Base-by-base conservation (phyloP, 805 yeast species). In the Hanseniaspora osmophila region DNA sequence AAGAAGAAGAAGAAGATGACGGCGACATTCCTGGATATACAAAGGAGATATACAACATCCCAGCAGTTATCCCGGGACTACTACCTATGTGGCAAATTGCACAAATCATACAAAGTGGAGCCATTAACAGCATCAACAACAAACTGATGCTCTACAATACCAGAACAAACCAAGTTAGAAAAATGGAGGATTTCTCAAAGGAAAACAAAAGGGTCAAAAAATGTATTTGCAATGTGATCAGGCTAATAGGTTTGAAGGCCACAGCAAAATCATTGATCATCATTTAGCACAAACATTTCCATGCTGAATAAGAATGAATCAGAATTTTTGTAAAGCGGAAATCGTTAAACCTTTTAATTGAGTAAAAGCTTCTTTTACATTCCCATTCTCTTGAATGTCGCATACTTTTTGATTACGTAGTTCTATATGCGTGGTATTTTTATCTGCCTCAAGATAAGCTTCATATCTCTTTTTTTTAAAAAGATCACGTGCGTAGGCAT, bases 11-110 rank as follows among this genome's bases (percentile, higher is more conserved):
- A 12, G 46, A 40, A 9, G 51, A 52, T 16, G 44, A 44, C 27
- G 48, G 44, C 6, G 50, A 49, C 22, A 38, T 35, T 5, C 45
- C 45, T 11, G 46, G 47, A 27, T 45, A 43, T 39, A 41, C 45
- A 17, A 47, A 48, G 13, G 47, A 46, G 16, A 46, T 48, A 2
- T 51, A 45, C 44, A 42, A 45, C 17, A 44, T 70, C 11, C 74
- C 80, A 1, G 51, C 54, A 10, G 73, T 75, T 2, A 53, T 69
- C 2, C 78, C 80, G 0, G 81, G 82, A 0, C 48, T 72, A 2
- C 51, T 71, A 10, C 77, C 80, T 1, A 42, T 74, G 30, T 54
- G 61, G 60, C 78, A 74, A 51, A 48, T 75, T 13, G 44, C 57
- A n/a, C 61, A 62, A 15, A 52, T 66, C 58, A 49, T 69, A 32